Base-by-base conservation (phyloP, 2,329 filamentous ascomycete species). In the Xylariaceae sp. region DNA sequence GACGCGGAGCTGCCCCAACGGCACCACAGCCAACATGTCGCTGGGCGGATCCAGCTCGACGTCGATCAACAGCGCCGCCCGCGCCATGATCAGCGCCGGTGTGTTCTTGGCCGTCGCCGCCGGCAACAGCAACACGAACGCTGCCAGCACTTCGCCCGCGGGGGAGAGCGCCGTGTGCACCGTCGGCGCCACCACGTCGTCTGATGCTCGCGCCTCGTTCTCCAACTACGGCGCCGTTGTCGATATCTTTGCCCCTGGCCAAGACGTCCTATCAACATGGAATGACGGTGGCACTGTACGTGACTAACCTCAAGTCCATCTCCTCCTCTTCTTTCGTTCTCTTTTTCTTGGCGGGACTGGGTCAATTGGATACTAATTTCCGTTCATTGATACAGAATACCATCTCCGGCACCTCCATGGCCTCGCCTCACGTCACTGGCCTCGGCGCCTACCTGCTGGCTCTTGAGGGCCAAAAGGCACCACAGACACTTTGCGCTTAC, bases 391-490 rank as follows among this genome's bases (percentile, higher is more conserved):
- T 33, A 10, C 20, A 67, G n/a, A 71, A 71, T 41, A 74, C 65
- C 23, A 75, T 84, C 62, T 79, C 75, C 11, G 85, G 84, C 27
- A 87, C 85, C 5, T 83, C 78, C 29, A 86, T 86, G 83, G 81
- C 84, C 2, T 72, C 77, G 3, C 84, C 84, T 0, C 83, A 86
- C 64, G 74, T 87, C 47, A 75, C 81, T 20, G 85, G 85, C 10
- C 67, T 87, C n/a, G 81, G 78, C 9, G 75, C 81, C n/a, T 86
- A 86, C 65, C 67, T 86, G 24, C 64, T 80, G 55, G 71, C 66
- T 8, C 67, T 79, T 1, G 75, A 81, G 64, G 63, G 66, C 21
- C 58, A 65, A 37, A 60, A 58, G 6, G 73, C 71, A n/a, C 77
- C 81, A 0, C 67, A 59, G 37, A 70, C 68, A 29, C 73, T 81